Base-by-base conservation (phyloP, 2,329 filamentous ascomycete genomes). In the Colletotrichum somersetense region DNA sequence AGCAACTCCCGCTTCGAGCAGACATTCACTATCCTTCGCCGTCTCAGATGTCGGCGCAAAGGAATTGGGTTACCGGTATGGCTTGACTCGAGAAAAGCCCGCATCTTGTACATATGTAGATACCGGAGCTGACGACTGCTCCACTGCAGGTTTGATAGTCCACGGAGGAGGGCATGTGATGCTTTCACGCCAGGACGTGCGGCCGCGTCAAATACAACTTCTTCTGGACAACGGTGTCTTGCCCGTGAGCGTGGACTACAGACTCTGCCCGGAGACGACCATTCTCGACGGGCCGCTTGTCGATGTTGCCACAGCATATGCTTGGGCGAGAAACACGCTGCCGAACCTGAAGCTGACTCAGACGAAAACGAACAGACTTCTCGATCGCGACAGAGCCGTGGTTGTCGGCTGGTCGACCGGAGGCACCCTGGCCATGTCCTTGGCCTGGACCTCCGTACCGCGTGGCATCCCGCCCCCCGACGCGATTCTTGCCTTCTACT, bases 361-460 rank as follows among this genome's bases (percentile, higher is more conserved):
- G 35, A 35, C 55, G 55, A 38, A 35, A 2, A n/a, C 1, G 16
- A 40, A 40, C 38, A 40, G 12, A 2, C 12, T 57, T 12, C 30
- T 57, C 20, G 55, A 57, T 2, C 30, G 33, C 33, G 5, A 20
- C 33, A 18, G 74, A 2, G 78, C 86, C 0, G 82, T 84, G 0
- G 80, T 75, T 0, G 76, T 88, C 0, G 86, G 86, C 0, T 88
- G 85, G 86, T 88, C 86, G 0, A 80, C 82, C 0, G 86, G 86
- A 0, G 87, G 85, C 0, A 77, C 80, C 3, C 77, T 88, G 0
- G 86, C 86, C 1, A 80, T 87, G 79, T 78, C 82, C 0, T 73
- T 84, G 0, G 83, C 72, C 0, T 87, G 78, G 77, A 86, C 83
- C 0, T 71, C 80, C 0, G 48, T 62, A 0, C 26, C 68, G 14